phyloP scores from a whole-genome alignment of 441 rosid species.

The Populus hybrid region DNA sequence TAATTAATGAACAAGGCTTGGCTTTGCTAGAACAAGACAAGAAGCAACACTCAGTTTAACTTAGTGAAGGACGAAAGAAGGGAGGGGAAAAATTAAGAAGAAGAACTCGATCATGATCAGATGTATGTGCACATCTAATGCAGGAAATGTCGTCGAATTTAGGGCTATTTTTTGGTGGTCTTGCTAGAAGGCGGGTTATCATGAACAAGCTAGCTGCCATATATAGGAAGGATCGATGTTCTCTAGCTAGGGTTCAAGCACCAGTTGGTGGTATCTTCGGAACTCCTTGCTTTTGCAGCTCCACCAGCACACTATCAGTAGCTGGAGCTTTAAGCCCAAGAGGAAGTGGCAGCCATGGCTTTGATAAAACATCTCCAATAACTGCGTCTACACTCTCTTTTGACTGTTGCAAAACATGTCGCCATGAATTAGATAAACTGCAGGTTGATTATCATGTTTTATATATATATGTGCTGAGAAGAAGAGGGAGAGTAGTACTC shows the following conservation, averaged over 20 bases:
- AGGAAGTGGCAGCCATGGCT: slow-evolving; percentile 92
- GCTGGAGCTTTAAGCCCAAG: slow-evolving; percentile 90
- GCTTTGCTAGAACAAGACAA: slow-evolving; percentile 15
- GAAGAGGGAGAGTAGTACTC: slow-evolving; percentile 25
- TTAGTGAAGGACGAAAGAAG: background rate
- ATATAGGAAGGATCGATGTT: background rate
- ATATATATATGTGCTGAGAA: background rate
- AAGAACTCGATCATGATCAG: slow-evolving; percentile 15
- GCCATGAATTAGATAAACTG: background rate
- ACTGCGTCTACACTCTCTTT: slow-evolving; percentile 84
- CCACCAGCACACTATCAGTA: slow-evolving; percentile 59
- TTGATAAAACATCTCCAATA: slow-evolving; percentile 74
- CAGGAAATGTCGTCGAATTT: slow-evolving; percentile 43
- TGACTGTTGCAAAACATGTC: slow-evolving; percentile 39
- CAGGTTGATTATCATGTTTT: background rate
- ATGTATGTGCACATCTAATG: slow-evolving; percentile 9
- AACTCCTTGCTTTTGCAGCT: slow-evolving; percentile 80
- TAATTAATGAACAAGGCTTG: slow-evolving; percentile 3
- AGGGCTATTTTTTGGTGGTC: background rate
- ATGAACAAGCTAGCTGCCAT: slow-evolving; percentile 5
- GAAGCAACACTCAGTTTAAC: slow-evolving; percentile 3
- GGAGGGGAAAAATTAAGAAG: background rate
- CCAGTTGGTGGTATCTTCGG: slow-evolving; percentile 53
- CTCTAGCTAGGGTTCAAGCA: slow-evolving; percentile 24
- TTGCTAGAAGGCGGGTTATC: background rate